Evolutionary conservation across 1,284 basidiomycete species (phyloP).

Genomic region (Pyrrhoderma noxium): DNA sequence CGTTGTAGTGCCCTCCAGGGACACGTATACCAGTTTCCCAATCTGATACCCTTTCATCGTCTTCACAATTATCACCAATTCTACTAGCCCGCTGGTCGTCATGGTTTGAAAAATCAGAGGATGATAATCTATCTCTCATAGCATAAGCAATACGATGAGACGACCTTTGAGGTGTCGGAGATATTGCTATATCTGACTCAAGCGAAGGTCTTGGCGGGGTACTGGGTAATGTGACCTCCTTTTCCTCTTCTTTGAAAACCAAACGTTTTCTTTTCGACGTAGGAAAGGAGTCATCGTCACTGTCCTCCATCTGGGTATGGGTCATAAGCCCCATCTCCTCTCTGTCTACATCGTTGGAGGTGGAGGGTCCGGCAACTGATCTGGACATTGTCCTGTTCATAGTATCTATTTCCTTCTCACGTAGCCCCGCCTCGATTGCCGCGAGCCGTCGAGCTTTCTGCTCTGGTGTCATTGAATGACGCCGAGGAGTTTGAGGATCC

Average conservation of each 20-base stretch:
- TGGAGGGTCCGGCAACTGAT: neutral
- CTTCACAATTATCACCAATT: no score
- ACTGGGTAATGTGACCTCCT: neutral
- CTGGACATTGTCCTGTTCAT: neutral
- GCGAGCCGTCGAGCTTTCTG: conserved; percentile 1
- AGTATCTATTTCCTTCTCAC: conserved; percentile 1
- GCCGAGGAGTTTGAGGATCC: neutral
- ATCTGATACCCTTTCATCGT: no score
- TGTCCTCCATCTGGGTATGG: neutral
- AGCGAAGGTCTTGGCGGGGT: no score
- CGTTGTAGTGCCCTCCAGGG: no score
- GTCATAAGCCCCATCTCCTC: no score
- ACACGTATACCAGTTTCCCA: no score
- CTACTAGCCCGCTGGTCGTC: no score
- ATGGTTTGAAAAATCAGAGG: no score
- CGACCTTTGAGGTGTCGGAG: no score
- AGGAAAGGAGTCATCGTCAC: neutral
- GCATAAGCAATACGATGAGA: no score
- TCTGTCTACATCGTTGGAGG: neutral
- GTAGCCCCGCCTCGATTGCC: conserved; percentile 9
- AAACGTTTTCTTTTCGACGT: conserved; percentile 3
- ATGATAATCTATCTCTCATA: no score
- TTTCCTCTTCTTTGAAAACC: conserved; percentile 6
- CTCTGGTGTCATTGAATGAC: neutral
- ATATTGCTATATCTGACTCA: no score